phyloP scores from a whole-genome alignment of 2,329 filamentous ascomycete genomes.

The Neofusicoccum ribis region DNA sequence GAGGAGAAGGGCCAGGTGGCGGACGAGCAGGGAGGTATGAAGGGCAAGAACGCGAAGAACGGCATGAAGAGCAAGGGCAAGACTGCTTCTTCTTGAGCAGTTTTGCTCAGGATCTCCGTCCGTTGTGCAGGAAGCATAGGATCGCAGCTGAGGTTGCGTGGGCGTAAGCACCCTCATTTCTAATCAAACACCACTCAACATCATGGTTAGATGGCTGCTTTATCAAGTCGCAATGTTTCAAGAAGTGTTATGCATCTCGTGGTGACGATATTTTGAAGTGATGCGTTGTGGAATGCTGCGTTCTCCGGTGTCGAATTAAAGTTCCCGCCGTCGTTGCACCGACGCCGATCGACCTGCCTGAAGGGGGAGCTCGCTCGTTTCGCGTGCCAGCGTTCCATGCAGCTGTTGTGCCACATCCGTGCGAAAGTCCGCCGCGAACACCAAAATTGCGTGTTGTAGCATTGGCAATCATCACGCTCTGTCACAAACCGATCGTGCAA shows the following conservation, averaged over 20 bases:
- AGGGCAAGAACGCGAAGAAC: not conserved
- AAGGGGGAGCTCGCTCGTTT: not conserved
- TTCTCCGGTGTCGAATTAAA: not conserved
- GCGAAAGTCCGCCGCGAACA: not conserved
- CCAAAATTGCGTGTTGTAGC: no score
- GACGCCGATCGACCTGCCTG: not conserved
- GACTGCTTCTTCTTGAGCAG: no score
- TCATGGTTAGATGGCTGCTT: no score
- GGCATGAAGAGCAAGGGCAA: not conserved
- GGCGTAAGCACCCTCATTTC: no score
- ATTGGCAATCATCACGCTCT: no score
- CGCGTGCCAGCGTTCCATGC: not conserved
- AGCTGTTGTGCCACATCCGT: not conserved
- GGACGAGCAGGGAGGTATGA: not conserved
- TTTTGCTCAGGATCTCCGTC: no score
- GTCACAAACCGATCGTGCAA: no score
- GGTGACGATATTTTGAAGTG: not conserved
- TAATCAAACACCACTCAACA: no score
- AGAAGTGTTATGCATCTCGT: not conserved
- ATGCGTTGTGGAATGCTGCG: no score
- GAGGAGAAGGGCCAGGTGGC: not conserved
- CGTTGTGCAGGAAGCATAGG: no score
- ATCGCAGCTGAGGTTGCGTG: no score
- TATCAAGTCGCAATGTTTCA: no score
- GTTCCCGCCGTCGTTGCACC: not conserved